Evolutionary conservation across 106 monocot genomes (phyloP).

Genomic region (Gastrodia elata): DNA sequence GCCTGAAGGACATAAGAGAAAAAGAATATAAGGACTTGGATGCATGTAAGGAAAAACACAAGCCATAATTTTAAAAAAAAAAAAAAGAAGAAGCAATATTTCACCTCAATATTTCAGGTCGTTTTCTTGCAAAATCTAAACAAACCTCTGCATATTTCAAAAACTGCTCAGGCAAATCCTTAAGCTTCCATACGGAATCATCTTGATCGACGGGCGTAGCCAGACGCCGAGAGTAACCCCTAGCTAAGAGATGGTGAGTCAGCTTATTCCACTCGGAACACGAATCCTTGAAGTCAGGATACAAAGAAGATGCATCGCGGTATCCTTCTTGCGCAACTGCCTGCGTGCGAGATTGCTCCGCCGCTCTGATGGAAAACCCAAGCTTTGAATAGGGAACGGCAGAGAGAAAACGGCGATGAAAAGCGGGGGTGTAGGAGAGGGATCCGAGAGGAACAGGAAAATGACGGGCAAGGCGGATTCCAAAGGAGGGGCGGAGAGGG

Average conservation of each 20-base stretch:
- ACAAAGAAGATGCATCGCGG: not conserved
- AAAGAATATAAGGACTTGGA: not conserved
- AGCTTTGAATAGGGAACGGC: not conserved
- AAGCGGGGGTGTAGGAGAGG: constrained; percentile 4
- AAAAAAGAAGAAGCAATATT: not conserved
- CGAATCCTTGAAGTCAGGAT: not conserved
- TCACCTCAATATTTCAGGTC: constrained; percentile 39
- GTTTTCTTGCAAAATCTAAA: constrained; percentile 46
- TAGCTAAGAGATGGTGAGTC: constrained; percentile 33
- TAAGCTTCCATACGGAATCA: constrained; percentile 19
- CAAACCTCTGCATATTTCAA: constrained; percentile 30
- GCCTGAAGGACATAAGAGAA: constrained; percentile 25
- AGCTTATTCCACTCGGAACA: constrained; percentile 54
- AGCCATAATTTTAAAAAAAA: not conserved
- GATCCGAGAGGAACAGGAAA: not conserved
- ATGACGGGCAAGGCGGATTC: constrained; percentile 28
- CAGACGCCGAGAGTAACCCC: constrained; percentile 15
- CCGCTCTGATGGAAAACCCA: constrained; percentile 4
- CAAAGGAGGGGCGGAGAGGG: constrained; percentile 23
- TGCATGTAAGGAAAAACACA: not conserved
- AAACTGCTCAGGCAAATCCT: constrained; percentile 41
- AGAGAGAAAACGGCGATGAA: constrained; percentile 4
- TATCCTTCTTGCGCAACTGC: not conserved
- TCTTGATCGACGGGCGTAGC: constrained; percentile 10
- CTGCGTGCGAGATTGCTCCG: constrained; percentile 16